Conservation (phyloP, 1,139 yeast species). For the Sugiyamaella pinicola region DNA sequence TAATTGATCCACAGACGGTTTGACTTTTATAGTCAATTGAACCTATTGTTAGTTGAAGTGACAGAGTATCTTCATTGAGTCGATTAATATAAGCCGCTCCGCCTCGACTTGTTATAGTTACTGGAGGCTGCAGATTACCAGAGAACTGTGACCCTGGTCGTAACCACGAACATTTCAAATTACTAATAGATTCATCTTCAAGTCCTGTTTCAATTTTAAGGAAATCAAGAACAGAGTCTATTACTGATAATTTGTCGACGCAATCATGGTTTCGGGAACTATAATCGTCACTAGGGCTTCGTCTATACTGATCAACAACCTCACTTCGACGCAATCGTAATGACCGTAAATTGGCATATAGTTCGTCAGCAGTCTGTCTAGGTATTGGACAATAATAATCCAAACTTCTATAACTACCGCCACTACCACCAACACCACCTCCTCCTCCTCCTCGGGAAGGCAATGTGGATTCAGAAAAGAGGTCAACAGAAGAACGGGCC, state of each 20-base stretch:
- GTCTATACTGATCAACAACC: slow-evolving; percentile 10
- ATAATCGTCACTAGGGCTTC: slow-evolving; percentile 11
- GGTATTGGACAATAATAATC: slow-evolving; percentile 17
- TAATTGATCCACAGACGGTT: slow-evolving; percentile 6
- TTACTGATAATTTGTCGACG: slow-evolving; percentile 10
- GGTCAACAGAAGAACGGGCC: not conserved
- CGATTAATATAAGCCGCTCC: not conserved
- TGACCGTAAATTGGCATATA: slow-evolving; percentile 14
- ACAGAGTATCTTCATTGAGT: slow-evolving; percentile 8
- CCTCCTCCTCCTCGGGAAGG: not conserved
- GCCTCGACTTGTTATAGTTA: not conserved
- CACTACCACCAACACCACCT: not conserved
- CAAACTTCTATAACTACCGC: slow-evolving; percentile 4
- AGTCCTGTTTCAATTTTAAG: slow-evolving; percentile 14
- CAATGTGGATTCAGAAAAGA: not conserved
- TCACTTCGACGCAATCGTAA: slow-evolving; percentile 13
- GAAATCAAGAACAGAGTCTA: slow-evolving; percentile 14
- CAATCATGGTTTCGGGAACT: not conserved
- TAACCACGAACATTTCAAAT: slow-evolving; percentile 14
- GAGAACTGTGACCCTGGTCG: slow-evolving; percentile 11
- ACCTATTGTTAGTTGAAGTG: slow-evolving; percentile 7
- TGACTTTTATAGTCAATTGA: slow-evolving; percentile 13
- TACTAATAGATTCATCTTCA: slow-evolving; percentile 5
- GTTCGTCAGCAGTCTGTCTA: slow-evolving; percentile 17
- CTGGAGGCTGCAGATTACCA: slow-evolving; percentile 12